These are phyloP conservation scores for Neurospora africana DNA, from an alignment of 495 filamentous ascomycete species.

Conservation along the genomic window DNA sequence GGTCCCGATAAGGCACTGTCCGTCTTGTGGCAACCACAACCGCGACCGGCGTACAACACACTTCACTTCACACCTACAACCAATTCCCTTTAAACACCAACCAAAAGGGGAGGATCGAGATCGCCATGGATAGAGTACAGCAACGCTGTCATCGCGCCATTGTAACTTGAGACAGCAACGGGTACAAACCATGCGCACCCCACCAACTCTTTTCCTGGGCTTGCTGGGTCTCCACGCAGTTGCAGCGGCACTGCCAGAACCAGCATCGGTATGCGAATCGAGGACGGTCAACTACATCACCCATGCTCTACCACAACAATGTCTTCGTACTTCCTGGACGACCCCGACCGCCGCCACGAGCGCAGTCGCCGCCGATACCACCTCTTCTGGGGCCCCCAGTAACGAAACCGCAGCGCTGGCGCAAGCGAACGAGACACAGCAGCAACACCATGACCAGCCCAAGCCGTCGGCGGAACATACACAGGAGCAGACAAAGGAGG, in stretches of 20 bases:
- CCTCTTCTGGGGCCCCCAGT: conserved; percentile 3
- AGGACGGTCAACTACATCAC: conserved; percentile 74
- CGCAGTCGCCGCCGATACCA: conserved; percentile 2
- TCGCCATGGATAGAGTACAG: conserved; percentile 17
- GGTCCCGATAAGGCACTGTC: not conserved
- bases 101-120: not conserved
- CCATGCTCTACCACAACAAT: conserved; percentile 68
- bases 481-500: conserved; percentile 7
- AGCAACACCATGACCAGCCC: conserved; percentile 4
- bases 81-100: conserved; percentile 6
- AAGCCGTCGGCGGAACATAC: not conserved
- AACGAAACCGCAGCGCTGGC: conserved; percentile 4
- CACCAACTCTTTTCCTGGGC: conserved; percentile 11
- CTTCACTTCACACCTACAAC: not conserved
- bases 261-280: conserved; percentile 41
- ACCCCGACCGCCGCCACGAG: conserved; percentile 15
- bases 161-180: conserved; percentile 4
- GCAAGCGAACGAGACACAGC: conserved; percentile 7
- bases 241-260: conserved; percentile 6
- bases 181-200: conserved; percentile 15
- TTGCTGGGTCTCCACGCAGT: conserved; percentile 16
- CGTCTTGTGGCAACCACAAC: not conserved
- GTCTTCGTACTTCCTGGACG: conserved; percentile 43
- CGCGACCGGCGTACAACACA: not conserved
- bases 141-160: not conserved